These are phyloP conservation scores for Aspergillus biplanus DNA, from an alignment of 495 filamentous ascomycete genomes.

Conservation along the genomic window DNA sequence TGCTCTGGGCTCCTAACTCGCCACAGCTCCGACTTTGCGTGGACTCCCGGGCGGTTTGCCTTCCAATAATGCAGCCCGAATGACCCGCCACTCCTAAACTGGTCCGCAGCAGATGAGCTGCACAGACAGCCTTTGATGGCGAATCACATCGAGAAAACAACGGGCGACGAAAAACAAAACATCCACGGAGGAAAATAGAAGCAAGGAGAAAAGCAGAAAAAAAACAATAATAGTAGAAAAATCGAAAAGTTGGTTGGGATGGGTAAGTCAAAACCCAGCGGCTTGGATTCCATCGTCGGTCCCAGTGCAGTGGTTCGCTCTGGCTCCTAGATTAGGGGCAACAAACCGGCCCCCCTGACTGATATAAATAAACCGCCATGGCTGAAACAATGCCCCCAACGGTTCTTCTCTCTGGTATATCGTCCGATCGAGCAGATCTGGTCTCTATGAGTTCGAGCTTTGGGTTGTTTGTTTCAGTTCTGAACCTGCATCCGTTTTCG, in stretches of 20 bases:
- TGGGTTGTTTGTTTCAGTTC: constrained; percentile 13
- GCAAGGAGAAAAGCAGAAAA: constrained; percentile 18
- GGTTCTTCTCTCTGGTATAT: constrained; percentile 3
- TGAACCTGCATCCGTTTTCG: constrained; percentile 16
- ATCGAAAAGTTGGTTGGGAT: constrained; percentile 1
- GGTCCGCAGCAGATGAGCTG: constrained; percentile 31
- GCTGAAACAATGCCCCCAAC: constrained; percentile 9
- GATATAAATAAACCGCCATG: constrained; percentile 18
- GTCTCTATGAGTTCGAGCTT: constrained; percentile 1
- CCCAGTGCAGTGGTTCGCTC: constrained; percentile 23
- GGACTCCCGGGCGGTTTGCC: constrained; percentile 31
- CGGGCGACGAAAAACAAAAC: constrained; percentile 20
- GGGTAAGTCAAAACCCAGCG: constrained; percentile 16
- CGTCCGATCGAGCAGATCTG: constrained; percentile 6
- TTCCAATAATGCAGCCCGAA: constrained; percentile 35
- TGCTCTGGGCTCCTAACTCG: constrained; percentile 17
- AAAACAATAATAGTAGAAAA: not conserved
- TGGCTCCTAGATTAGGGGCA: constrained; percentile 14
- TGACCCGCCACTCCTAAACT: constrained; percentile 47
- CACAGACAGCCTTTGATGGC: constrained; percentile 25
- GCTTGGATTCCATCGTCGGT: constrained; percentile 21
- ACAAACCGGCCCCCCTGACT: constrained; percentile 11
- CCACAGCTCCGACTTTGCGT: constrained; percentile 27
- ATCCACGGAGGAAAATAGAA: constrained; percentile 14
- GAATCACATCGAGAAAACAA: constrained; percentile 20